These are phyloP conservation scores for Cytospora mali DNA, from an alignment of 2,329 filamentous ascomycete genomes.

Conservation along the genomic window DNA sequence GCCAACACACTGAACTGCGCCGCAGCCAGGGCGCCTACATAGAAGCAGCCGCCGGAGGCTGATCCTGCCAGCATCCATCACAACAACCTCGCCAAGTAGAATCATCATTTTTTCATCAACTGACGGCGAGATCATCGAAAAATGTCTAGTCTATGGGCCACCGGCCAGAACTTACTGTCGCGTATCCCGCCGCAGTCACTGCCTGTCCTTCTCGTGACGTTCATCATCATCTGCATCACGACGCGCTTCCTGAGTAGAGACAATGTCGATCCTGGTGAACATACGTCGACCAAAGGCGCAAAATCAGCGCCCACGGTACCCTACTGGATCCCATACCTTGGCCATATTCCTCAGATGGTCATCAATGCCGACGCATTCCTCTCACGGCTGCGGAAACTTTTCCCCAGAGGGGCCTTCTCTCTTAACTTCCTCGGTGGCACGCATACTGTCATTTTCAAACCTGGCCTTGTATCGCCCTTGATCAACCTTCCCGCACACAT, in stretches of 20 bases:
- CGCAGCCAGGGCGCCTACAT: too few species aligned
- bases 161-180: slow-evolving; percentile 9
- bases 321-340: slow-evolving; percentile 42
- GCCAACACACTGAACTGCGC: not conserved
- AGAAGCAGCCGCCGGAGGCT: too few species aligned
- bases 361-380: slow-evolving; percentile 37
- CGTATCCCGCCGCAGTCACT: slow-evolving; percentile 14
- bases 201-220: slow-evolving; percentile 11
- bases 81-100: not conserved
- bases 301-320: slow-evolving; percentile 28
- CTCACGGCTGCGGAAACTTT: slow-evolving; percentile 36
- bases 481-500: slow-evolving; percentile 36
- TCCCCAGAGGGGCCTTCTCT: slow-evolving; percentile 41
- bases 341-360: slow-evolving; percentile 40
- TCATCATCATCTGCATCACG: slow-evolving; percentile 23
- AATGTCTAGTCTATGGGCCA: slow-evolving; percentile 5
- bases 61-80: not conserved
- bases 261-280: not conserved
- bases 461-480: slow-evolving; percentile 35
- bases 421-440: slow-evolving; percentile 38
- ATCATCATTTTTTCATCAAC: not conserved
- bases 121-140: not conserved
- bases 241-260: slow-evolving; percentile 23
- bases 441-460: slow-evolving; percentile 41
- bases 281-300: not conserved